phyloP scores from a whole-genome alignment of 1,284 basidiomycete species.

The Irpex sp. region DNA sequence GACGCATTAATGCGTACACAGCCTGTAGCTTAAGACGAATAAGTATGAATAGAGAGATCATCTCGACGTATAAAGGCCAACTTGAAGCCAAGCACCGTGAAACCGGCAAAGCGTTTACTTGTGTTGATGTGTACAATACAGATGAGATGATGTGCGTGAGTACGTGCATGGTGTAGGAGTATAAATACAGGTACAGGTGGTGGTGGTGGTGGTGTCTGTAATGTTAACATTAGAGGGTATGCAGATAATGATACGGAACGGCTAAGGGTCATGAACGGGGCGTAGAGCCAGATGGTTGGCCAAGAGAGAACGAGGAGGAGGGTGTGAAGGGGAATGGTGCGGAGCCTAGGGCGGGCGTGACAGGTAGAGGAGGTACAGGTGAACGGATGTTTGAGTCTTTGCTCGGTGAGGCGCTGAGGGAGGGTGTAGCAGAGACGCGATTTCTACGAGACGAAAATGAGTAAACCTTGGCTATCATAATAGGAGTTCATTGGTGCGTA shows the following conservation, averaged over 20 bases:
- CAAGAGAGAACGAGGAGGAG: conserved; percentile 6
- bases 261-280: not conserved
- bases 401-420: conserved; percentile 33
- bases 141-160: not conserved
- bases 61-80: too few relatives aligned
- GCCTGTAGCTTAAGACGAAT: too few relatives aligned
- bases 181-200: not conserved
- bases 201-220: not conserved
- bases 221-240: not conserved
- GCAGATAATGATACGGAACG: not conserved
- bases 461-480: not conserved
- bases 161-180: not conserved
- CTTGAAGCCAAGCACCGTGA: too few relatives aligned
- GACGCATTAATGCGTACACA: too few relatives aligned
- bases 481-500: not conserved
- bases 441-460: not conserved
- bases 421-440: conserved; percentile 23
- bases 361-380: conserved; percentile 25
- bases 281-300: not conserved
- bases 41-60: too few relatives aligned
- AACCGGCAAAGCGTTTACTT: too few relatives aligned
- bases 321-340: conserved; percentile 17
- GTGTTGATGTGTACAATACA: conserved; percentile 1
- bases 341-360: conserved; percentile 19
- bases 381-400: conserved; percentile 31